Evolutionary conservation across 2,329 filamentous ascomycete genomes (phyloP).

Genomic region (Colletotrichum costaricense): DNA sequence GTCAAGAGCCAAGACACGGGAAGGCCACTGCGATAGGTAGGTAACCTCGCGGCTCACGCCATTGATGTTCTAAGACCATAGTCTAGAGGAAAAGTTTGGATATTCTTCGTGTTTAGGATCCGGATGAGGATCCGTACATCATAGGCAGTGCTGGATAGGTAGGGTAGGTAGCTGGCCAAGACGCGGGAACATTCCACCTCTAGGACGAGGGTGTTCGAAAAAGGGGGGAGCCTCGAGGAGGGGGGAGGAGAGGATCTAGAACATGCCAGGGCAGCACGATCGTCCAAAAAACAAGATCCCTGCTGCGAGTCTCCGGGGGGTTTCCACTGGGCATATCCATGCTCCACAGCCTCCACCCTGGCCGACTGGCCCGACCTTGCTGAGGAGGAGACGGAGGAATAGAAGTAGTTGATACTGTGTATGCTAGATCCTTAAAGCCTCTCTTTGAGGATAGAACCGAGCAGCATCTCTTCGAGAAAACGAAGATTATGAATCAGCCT

Average conservation of each 20-base stretch:
- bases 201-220: not conserved
- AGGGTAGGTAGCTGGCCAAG: not conserved
- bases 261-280: not conserved
- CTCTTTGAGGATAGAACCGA: no score
- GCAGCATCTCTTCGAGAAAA: not conserved
- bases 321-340: not conserved
- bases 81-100: no score
- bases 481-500: not conserved
- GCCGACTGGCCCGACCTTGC: conserved; percentile 18
- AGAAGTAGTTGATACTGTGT: not conserved
- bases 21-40: no score
- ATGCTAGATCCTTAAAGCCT: not conserved
- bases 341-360: not conserved
- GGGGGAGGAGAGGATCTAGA: not conserved
- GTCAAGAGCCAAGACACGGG: no score
- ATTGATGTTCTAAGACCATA: no score
- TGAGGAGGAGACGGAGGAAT: not conserved
- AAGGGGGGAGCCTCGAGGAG: not conserved
- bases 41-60: no score
- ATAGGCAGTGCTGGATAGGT: no score
- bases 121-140: no score
- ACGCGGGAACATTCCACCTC: not conserved
- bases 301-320: conserved; percentile 11
- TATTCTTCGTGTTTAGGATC: no score
- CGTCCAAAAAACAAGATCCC: not conserved